Evolutionary conservation across 1,284 basidiomycete genomes (phyloP), one percentile per base, ranked within the genome.

Genomic region (Stereum hirsutum): DNA sequence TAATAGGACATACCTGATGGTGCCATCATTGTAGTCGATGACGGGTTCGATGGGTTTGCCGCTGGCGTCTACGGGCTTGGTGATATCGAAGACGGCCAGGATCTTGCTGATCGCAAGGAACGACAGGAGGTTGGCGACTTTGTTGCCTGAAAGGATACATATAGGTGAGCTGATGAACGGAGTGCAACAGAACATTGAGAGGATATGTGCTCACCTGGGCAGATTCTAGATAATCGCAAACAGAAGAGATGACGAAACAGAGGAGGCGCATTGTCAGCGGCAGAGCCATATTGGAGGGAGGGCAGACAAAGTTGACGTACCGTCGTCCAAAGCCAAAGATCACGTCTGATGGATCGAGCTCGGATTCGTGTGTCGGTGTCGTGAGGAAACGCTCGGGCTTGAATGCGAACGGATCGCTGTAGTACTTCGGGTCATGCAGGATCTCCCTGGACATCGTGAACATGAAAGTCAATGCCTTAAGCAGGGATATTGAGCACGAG

Each of bases 261-360:
- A n/a, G n/a, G n/a, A n/a, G n/a, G n/a, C n/a, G n/a, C n/a, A n/a
- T n/a, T n/a, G n/a, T n/a, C n/a, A n/a, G n/a, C n/a, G n/a, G n/a
- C n/a, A n/a, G n/a, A n/a, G n/a, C n/a, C n/a, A n/a, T n/a, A n/a
- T n/a, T n/a, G n/a, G n/a, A n/a, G n/a, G n/a, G n/a, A 26, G 27
- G 17, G 10, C 6, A 32, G 10, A 25, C 5, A 56, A n/a, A 27
- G 30, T 12, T 43, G 10, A 33, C 68, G 39, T 45, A 74, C 77
- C 78, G 70, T 60, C 77, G 66, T 38, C 78, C 77, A 51, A 78
- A 79, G 11, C 75, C 76, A 55, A 77, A 78, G 51, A 68, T 73
- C 41, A 75, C 51, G 33, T 61, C 63, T 41, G 71, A 69, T 45
- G 78, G 76, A 57, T 81, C 75, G 15, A 52, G 55, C 50, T 80